phyloP scores from a whole-genome alignment of 2,329 filamentous ascomycete species.

The Aspergillus jensenii region DNA sequence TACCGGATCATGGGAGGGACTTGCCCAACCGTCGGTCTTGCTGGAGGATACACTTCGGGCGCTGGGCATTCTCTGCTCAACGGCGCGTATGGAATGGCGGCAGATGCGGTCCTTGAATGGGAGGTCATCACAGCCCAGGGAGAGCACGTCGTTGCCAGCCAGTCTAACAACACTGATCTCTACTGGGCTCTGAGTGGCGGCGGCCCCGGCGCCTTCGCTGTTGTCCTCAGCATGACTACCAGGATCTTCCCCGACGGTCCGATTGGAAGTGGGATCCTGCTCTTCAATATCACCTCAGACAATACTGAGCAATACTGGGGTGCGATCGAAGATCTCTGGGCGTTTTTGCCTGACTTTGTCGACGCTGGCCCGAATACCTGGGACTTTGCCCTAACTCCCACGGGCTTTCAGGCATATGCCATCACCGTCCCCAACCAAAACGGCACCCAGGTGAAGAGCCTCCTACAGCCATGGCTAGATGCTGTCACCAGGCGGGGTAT shows the following conservation, averaged over 20 bases:
- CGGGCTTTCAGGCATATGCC: neutral
- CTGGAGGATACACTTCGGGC: neutral
- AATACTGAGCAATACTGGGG: neutral
- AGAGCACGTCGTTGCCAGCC: neutral
- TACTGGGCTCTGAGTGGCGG: slow-evolving; percentile 54
- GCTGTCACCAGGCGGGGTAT: neutral
- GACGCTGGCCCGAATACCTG: neutral
- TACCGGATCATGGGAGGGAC: neutral
- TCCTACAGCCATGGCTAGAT: neutral
- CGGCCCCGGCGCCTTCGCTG: slow-evolving; percentile 25
- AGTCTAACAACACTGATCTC: slow-evolving; percentile 43
- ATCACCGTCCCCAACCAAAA: neutral
- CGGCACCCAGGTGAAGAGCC: neutral
- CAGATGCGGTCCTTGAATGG: neutral
- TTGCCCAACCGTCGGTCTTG: neutral
- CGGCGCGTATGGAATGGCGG: neutral
- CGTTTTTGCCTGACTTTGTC: neutral
- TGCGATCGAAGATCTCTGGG: neutral
- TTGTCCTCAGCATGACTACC: slow-evolving; percentile 5
- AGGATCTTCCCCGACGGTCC: neutral
- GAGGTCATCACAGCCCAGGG: neutral
- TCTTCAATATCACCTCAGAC: neutral
- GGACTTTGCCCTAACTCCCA: neutral
- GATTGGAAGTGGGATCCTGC: neutral
- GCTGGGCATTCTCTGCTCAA: neutral